phyloP scores from a whole-genome alignment of 208 protist genomes.

The Porcisia deanei region DNA sequence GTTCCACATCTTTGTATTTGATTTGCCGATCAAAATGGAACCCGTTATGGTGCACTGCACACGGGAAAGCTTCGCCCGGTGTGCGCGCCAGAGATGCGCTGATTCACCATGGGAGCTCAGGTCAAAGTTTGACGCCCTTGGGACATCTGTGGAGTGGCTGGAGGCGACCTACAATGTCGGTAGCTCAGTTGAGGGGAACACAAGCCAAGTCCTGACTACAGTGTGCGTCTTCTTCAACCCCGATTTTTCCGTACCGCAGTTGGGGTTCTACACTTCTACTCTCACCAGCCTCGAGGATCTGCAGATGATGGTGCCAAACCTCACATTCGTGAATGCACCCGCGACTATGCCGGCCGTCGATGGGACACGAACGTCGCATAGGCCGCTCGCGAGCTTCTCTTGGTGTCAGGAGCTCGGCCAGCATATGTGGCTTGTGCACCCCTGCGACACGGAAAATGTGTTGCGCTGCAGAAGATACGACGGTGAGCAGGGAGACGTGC shows the following conservation, averaged over 20 bases:
- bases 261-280: conserved; percentile 41
- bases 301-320: conserved; percentile 19
- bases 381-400: conserved; percentile 32
- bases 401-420: conserved; percentile 53
- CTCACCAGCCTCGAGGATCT: conserved; percentile 24
- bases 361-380: not conserved
- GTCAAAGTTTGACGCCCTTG: not conserved
- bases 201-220: not conserved
- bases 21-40: conserved; percentile 6
- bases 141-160: conserved; percentile 6
- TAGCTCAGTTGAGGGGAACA: not conserved
- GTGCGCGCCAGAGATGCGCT: not conserved
- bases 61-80: conserved; percentile 11
- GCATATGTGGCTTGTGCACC: conserved; percentile 56
- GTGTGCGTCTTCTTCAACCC: conserved; percentile 26
- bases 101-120: conserved; percentile 18
- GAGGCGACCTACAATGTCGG: conserved; percentile 18
- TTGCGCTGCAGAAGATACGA: conserved; percentile 20
- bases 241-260: conserved; percentile 31
- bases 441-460: conserved; percentile 58
- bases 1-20: not conserved
- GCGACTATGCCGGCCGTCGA: not conserved
- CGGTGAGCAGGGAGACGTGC: conserved; percentile 28
- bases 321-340: conserved; percentile 14
- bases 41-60: conserved; percentile 1